Percentiles rank a stretch among this genome's conserved stretches.
phyloP scores from a whole-genome alignment of 768 basidiomycete genomes.

The Boletus patriciae region DNA sequence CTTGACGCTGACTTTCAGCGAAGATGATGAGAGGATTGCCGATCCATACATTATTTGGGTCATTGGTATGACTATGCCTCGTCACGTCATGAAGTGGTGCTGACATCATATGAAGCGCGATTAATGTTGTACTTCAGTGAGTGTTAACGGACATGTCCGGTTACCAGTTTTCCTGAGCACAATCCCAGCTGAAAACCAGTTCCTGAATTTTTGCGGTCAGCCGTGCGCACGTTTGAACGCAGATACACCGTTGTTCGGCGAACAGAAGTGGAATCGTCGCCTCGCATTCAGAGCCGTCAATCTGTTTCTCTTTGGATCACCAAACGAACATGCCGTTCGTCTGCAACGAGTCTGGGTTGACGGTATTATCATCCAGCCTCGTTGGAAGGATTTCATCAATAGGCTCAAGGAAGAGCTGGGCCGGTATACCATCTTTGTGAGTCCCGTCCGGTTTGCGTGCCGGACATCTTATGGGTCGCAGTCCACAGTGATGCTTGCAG shows the following conservation, averaged over 20 bases:
- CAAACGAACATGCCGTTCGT: slow-evolving; percentile 11
- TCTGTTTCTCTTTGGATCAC: slow-evolving; percentile 1
- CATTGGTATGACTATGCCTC: slow-evolving; percentile 7
- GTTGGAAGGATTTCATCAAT: slow-evolving; percentile 13
- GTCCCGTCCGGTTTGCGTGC: background rate
- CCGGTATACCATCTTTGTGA: slow-evolving; percentile 15
- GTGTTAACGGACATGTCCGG: background rate
- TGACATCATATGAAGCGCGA: slow-evolving; percentile 9
- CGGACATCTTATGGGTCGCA: background rate
- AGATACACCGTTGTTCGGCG: slow-evolving; percentile 7
- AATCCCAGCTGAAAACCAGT: slow-evolving; percentile 13
- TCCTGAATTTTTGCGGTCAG: slow-evolving; percentile 15
- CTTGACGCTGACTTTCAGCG: background rate
- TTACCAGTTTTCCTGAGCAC: background rate
- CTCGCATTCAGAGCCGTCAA: background rate
- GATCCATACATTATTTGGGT: slow-evolving; percentile 11
- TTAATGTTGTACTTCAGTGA: slow-evolving; percentile 14
- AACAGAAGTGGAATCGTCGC: slow-evolving; percentile 6
- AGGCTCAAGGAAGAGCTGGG: slow-evolving; percentile 8
- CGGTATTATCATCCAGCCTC: slow-evolving; percentile 5
- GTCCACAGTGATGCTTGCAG: slow-evolving; percentile 22
- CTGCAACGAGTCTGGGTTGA: slow-evolving; percentile 16
- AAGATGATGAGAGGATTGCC: slow-evolving; percentile 1
- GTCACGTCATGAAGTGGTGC: background rate
- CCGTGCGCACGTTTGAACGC: slow-evolving; percentile 11